Evolutionary conservation across 768 basidiomycete species (phyloP).

Genomic region (Coprinopsis strossmayeri): DNA sequence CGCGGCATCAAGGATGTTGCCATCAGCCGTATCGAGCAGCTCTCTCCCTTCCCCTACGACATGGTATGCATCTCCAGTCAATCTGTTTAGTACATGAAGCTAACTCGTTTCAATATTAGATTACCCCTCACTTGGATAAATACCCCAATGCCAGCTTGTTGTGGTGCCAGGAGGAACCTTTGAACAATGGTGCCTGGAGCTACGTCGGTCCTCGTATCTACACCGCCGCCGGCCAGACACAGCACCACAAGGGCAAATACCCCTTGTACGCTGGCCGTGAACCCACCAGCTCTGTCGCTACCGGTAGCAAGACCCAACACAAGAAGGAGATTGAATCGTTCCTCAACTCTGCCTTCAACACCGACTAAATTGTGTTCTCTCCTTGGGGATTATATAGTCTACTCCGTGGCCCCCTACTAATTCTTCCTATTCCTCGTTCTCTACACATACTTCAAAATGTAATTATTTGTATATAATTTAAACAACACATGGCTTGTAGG

Average conservation of each 20-base stretch:
- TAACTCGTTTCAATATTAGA: conserved; percentile 27
- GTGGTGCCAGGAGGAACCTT: conserved; percentile 96
- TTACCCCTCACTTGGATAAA: conserved; percentile 91
- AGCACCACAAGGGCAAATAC: conserved; percentile 88
- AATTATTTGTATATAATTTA: no score
- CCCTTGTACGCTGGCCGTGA: conserved; percentile 89
- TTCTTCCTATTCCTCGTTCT: no score
- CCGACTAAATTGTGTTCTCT: conserved; percentile 1
- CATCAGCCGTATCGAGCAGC: conserved; percentile 90
- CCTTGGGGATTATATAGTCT: no score
- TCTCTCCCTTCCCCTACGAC: conserved; percentile 97
- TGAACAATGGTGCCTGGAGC: conserved; percentile 97
- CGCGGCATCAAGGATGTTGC: conserved; percentile 89
- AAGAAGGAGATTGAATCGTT: conserved; percentile 88
- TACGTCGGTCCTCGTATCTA: conserved; percentile 91
- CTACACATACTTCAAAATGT: no score
- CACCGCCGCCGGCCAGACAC: conserved; percentile 87
- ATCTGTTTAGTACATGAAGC: neutral
- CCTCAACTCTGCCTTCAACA: conserved; percentile 50
- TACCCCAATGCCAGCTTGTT: conserved; percentile 92
- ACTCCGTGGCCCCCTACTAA: no score
- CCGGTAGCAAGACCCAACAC: conserved; percentile 89
- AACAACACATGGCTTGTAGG: no score
- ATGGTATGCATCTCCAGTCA: conserved; percentile 42
- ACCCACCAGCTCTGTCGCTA: conserved; percentile 88